Percentiles rank a stretch among this genome's conserved stretches.
Conservation (phyloP, 2,329 filamentous ascomycete genomes). For the Aaosphaeria pasadenensis region DNA sequence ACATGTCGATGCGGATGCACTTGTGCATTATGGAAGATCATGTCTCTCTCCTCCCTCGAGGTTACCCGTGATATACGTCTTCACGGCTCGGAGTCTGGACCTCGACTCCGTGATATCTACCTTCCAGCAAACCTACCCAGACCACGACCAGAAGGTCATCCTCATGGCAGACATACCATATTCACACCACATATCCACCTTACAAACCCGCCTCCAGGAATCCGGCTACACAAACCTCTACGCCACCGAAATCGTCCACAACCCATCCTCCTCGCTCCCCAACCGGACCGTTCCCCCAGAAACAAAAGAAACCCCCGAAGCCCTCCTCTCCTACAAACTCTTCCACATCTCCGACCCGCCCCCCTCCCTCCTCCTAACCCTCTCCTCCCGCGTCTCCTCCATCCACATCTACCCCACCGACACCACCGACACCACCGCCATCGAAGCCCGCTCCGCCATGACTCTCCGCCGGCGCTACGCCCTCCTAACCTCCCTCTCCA, state of each 20-base stretch:
- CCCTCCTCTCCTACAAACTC: slow-evolving; percentile 66
- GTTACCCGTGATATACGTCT: slow-evolving; percentile 86
- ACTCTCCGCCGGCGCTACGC: slow-evolving; percentile 83
- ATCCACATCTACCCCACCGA: slow-evolving; percentile 74
- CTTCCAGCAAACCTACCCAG: slow-evolving; percentile 68
- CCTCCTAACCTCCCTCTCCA: slow-evolving; percentile 74
- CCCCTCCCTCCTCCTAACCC: slow-evolving; percentile 77
- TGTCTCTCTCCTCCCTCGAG: slow-evolving; percentile 88
- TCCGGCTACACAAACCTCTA: slow-evolving; percentile 69
- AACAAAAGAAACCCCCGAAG: slow-evolving; percentile 41
- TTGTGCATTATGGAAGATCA: slow-evolving; percentile 90
- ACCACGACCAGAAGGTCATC: slow-evolving; percentile 63
- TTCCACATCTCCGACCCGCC: slow-evolving; percentile 85
- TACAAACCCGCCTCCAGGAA: slow-evolving; percentile 55
- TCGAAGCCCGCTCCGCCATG: slow-evolving; percentile 50
- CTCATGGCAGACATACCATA: slow-evolving; percentile 91
- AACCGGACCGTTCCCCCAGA: slow-evolving; percentile 68
- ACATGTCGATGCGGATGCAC: slow-evolving; percentile 83
- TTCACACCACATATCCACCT: slow-evolving; percentile 64
- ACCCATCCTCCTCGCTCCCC: slow-evolving; percentile 77
- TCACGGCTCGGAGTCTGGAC: slow-evolving; percentile 71
- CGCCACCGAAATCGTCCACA: slow-evolving; percentile 68
- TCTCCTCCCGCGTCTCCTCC: slow-evolving; percentile 75
- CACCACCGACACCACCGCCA: slow-evolving; percentile 33
- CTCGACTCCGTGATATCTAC: slow-evolving; percentile 55